Evolutionary conservation across 805 yeast genomes (phyloP).

Genomic region (Lipomyces oligophaga): DNA sequence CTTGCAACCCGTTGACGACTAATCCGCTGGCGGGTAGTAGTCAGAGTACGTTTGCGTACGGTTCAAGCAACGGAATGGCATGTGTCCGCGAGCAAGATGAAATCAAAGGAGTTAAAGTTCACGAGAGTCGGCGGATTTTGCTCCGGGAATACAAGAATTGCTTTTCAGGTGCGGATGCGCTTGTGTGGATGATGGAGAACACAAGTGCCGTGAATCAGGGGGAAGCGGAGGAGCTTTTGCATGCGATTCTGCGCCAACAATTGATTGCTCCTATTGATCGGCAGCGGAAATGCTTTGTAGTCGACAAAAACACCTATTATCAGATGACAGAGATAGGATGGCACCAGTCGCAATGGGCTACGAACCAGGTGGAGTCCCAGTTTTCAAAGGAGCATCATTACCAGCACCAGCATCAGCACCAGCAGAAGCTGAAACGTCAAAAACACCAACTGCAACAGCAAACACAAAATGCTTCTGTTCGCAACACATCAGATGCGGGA

Average conservation of each 20-base stretch:
- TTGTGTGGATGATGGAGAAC: conserved; percentile 90
- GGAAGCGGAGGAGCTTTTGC: conserved; percentile 83
- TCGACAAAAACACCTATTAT: conserved; percentile 14
- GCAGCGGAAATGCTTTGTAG: background rate
- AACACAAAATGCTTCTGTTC: no score
- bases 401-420: no score
- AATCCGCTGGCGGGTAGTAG: background rate
- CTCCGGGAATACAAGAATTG: conserved; percentile 34
- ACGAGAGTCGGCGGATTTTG: conserved; percentile 16
- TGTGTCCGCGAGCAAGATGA: conserved; percentile 6
- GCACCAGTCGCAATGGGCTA: conserved; percentile 17
- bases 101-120: conserved; percentile 10
- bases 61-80: no score
- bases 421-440: background rate
- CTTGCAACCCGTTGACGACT: conserved; percentile 1
- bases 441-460: background rate
- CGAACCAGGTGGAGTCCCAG: background rate
- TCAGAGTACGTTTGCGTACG: background rate
- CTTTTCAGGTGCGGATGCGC: conserved; percentile 69
- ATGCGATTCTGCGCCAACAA: conserved; percentile 43
- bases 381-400: background rate
- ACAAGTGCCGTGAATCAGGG: conserved; percentile 80
- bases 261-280: conserved; percentile 8
- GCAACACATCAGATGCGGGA: no score
- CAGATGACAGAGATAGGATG: conserved; percentile 17